Base-by-base conservation (phyloP, 1,284 basidiomycete genomes). In the Pholiota adiposa region DNA sequence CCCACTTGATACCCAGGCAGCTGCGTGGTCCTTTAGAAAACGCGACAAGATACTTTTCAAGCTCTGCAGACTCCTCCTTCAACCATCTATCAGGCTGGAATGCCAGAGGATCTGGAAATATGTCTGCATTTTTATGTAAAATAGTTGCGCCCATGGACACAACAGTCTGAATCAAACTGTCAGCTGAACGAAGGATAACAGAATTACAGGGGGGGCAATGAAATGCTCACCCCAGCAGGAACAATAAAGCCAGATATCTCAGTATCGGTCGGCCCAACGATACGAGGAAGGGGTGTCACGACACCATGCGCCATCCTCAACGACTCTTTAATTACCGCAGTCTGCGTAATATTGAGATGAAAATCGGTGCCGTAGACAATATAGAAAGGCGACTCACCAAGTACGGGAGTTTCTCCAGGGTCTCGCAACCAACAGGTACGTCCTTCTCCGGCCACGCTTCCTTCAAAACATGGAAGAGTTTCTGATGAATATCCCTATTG, bases 21-120 rank as follows among this genome's bases (percentile, higher is more conserved):
- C 70, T 73, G 31, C 76, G 64, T 6, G 75, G 73, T 1, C 75
- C 75, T 62, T 72, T 75, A 7, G 74, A 75, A 48, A 77, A 76
- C 14, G 75, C 57, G 1, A 77, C 75, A 2, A 76, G 63, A 59
- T 76, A 72, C 48, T 70, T 73, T 14, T 77, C 75, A 16, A 77
- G 68, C 18, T 72, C 68, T 14, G 61, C 50, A 5, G 72, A 68
- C 29, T 72, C 63, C 8, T 68, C 56, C 27, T 69, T 57, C 4
- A 78, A 68, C 75, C 76, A 77, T 14, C 75, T 59, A 48, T 75
- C 71, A 0, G 80, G 80, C 16, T 68, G 60, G 63, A 82, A 82
- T 0, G 57, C 61, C 18, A 68, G 61, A 0, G 80, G 77, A 18
- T 75, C 61, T 1, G 70, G 65, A 54, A 77, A 77, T 18, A 76